Percentiles rank a stretch among this genome's conserved stretches.
phyloP scores from a whole-genome alignment of 2,329 filamentous ascomycete genomes.

The Epichloe sylvatica region DNA sequence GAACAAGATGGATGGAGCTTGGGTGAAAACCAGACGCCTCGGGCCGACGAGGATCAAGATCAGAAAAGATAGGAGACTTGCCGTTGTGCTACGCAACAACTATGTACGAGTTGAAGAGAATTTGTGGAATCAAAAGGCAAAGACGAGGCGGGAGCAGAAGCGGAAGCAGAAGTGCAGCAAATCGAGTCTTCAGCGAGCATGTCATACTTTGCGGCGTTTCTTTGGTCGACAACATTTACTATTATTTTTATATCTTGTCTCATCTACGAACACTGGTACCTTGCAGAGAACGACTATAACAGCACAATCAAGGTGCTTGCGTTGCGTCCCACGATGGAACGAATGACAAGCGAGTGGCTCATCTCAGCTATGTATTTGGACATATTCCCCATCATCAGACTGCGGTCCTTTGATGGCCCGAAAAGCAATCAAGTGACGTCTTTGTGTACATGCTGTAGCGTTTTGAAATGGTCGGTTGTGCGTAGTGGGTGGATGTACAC shows the following conservation, averaged over 20 bases:
- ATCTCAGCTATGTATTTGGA: neutral
- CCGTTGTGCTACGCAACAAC: neutral
- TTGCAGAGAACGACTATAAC: neutral
- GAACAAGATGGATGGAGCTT: neutral
- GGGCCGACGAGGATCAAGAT: neutral
- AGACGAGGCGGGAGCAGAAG: neutral
- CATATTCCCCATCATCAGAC: neutral
- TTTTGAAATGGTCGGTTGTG: no score
- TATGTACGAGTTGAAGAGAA: conserved; percentile 1
- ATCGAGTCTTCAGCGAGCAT: neutral
- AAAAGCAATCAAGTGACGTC: neutral
- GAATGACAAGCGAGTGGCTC: neutral
- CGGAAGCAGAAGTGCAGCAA: neutral
- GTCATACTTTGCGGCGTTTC: neutral
- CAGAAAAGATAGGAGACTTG: neutral
- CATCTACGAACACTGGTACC: neutral
- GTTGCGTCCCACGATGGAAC: neutral
- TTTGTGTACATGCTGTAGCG: neutral
- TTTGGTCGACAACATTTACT: neutral
- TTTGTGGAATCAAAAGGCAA: neutral
- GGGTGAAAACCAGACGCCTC: neutral
- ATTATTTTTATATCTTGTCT: neutral
- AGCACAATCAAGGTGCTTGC: neutral
- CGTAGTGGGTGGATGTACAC: no score
- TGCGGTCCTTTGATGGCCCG: neutral